These are phyloP conservation scores for Chytridium lagenaria DNA, from an alignment of 371 early-diverging fungal species.

Conservation along the genomic window DNA sequence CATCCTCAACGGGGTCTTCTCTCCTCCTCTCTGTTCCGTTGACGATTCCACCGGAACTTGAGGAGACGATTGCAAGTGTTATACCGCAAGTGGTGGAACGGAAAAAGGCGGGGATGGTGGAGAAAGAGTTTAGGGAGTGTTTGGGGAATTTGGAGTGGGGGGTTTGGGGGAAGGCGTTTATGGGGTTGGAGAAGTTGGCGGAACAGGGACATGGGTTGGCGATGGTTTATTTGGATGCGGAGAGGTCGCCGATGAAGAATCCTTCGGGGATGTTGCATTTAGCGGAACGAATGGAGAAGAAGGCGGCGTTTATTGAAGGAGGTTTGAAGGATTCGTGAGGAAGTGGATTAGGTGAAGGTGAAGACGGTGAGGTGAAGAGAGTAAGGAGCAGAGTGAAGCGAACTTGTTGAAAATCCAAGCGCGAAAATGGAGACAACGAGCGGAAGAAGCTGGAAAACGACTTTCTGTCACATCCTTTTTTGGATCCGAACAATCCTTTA, in stretches of 20 bases:
- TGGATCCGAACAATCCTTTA: background rate
- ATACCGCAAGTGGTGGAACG: background rate
- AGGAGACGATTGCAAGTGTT: background rate
- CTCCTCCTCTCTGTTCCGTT: conserved; percentile 1
- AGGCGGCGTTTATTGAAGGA: background rate
- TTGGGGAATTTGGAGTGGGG: conserved; percentile 14
- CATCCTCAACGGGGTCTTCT: background rate
- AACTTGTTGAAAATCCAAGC: background rate
- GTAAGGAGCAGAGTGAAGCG: background rate
- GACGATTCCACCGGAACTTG: background rate
- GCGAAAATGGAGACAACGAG: background rate
- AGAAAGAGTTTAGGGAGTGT: background rate
- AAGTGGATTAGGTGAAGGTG: background rate
- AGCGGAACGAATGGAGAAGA: conserved; percentile 1
- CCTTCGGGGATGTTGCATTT: background rate
- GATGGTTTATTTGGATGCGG: background rate
- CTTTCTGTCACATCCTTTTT: too few relatives aligned
- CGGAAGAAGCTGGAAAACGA: conserved; percentile 1
- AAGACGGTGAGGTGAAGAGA: background rate
- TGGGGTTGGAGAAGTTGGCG: conserved; percentile 9
- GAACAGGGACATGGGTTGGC: background rate
- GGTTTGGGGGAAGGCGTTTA: conserved; percentile 6
- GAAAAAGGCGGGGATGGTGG: background rate
- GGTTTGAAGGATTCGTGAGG: background rate
- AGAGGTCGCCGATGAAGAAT: conserved; percentile 5